phyloP scores from a whole-genome alignment of 345 rosid genomes.

The Euphorbia pulcherrima region DNA sequence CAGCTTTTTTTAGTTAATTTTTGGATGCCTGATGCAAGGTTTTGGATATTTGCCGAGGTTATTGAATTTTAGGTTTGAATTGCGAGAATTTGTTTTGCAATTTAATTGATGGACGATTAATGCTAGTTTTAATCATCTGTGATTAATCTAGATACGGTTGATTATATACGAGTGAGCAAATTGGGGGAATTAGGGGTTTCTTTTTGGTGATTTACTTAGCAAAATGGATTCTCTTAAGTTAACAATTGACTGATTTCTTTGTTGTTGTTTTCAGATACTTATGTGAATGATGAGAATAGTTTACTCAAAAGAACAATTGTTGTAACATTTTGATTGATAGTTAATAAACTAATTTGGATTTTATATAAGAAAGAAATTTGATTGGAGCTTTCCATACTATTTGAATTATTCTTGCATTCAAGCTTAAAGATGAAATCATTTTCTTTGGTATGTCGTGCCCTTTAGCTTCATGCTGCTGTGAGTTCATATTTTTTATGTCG shows the following conservation, averaged over 20 bases:
- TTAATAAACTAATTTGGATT: background rate
- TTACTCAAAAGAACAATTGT: background rate
- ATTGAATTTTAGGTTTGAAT: constrained; percentile 2
- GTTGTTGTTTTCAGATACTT: no score
- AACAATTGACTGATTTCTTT: no score
- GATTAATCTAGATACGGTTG: background rate
- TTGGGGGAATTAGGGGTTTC: background rate
- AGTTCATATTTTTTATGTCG: background rate
- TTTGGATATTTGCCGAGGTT: no score
- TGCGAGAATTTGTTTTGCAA: no score
- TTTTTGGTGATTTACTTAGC: background rate
- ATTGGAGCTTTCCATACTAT: background rate
- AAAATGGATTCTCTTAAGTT: no score
- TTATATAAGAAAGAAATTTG: background rate
- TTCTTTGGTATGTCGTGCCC: background rate
- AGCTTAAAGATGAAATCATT: no score
- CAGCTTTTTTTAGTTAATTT: no score
- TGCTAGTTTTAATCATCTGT: background rate
- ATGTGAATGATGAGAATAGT: background rate
- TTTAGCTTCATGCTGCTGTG: background rate
- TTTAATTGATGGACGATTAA: no score
- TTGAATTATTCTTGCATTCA: background rate
- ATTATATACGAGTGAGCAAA: background rate
- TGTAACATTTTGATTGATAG: background rate
- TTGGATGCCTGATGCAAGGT: background rate